Evolutionary conservation across 2,329 filamentous ascomycete genomes (phyloP), one percentile per base, ranked within the genome.

Genomic region (Hymenoscyphus repandus): DNA sequence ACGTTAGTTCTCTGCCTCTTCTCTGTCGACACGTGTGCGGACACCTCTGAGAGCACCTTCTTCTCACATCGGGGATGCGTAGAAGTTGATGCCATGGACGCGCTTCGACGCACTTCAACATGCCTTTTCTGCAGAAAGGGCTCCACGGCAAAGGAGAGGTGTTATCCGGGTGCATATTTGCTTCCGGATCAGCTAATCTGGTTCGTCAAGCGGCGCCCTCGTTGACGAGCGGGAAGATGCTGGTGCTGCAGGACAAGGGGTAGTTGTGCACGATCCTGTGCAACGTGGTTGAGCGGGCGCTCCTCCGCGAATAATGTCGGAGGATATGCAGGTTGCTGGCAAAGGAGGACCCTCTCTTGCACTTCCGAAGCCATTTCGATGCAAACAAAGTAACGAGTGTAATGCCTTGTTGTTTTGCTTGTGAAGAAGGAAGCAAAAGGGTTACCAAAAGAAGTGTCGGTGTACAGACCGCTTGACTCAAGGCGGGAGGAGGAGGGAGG

Each of bases 11-110:
- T 50, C 36, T 48, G 31, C 55, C 57, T 56, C 41, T 38, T 48
- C 42, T 46, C 36, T 20, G 47, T 45, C 45, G 51, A 58, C 55
- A 59, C 57, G 57, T 59, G 33, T 57, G 53, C 42, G 43, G 50
- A 46, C 50, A 49, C 49, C 56, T 44, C 53, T 51, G 40, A 17
- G 40, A 47, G 36, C n/a, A 18, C 12, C 12, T 31, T 36, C 33
- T 18, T 22, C 27, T 30, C 44, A 33, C 18, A 47, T 33, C 41
- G 41, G 10, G 36, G 38, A 34, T 20, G 32, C 36, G 20, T 40
- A 17, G 34, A 42, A 45, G 12, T 45, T 45, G 53, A 48, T 46
- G 53, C 53, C 45, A 39, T 53, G 37, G 45, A 51, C 43, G 47
- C 45, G 44, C 17, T 31, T 17, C 31, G 18, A n/a, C 39, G 40